phyloP scores from a whole-genome alignment of 78 protist species.

The Monocercomonoides exilis region DNA sequence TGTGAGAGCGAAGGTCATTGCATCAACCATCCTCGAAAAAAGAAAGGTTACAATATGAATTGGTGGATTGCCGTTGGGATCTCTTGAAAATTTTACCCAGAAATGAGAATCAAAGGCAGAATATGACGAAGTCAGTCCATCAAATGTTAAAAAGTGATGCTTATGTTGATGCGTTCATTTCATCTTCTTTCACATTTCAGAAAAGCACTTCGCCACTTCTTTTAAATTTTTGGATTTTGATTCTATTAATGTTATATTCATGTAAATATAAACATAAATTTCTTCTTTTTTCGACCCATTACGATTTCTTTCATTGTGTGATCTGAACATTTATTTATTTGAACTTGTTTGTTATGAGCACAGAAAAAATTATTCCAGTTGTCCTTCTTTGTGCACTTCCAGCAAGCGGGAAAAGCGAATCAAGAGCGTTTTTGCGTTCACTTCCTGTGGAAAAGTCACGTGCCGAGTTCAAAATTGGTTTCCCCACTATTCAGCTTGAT shows the following conservation, averaged over 20 bases:
- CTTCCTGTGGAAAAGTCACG: not conserved
- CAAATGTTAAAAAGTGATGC: conserved; percentile 29
- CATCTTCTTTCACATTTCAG: not conserved
- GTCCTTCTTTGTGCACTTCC: conserved; percentile 32
- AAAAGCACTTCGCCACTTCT: too few species aligned
- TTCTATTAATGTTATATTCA: too few species aligned
- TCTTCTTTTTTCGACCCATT: too few species aligned
- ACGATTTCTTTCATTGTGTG: too few species aligned
- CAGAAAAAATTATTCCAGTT: not conserved
- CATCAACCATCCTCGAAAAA: not conserved
- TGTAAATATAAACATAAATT: too few species aligned
- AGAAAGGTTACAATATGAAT: not conserved
- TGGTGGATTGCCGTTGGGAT: not conserved
- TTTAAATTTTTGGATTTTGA: too few species aligned
- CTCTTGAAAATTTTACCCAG: not conserved
- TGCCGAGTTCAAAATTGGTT: not conserved
- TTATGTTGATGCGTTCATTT: not conserved
- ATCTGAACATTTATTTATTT: too few species aligned
- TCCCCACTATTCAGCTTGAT: conserved; percentile 26
- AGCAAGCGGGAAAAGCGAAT: conserved; percentile 39
- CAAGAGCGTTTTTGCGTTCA: conserved; percentile 7
- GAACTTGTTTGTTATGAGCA: too few species aligned
- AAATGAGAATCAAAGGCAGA: not conserved
- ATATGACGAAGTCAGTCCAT: conserved; percentile 21
- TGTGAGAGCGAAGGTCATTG: not conserved